Base-by-base conservation (phyloP, 805 yeast species). In the Cyberlindnera galapagoensis region DNA sequence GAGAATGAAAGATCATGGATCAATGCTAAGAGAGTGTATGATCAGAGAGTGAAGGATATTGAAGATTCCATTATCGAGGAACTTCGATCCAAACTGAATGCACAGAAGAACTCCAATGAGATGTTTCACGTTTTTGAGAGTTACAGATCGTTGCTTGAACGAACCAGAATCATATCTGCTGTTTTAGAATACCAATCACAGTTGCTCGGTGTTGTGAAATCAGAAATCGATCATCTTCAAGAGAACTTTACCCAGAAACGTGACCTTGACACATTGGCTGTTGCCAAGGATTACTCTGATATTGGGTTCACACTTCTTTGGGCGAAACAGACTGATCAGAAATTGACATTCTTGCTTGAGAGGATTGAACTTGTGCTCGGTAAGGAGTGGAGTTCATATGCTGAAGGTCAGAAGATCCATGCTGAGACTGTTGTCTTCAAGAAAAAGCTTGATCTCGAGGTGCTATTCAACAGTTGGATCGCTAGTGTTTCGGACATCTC, bases 321-420 rank as follows among this genome's bases (percentile, higher is more conserved):
- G 74, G 68, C 69, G 9, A 59, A 56, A n/a, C 78, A 76, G 42
- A 57, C 75, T 3, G 65, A 62, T 21, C 41, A 53, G 17, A 70
- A 69, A 30, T 47, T 77, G 3, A 52, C 56, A 4, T 52, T 56
- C 16, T 49, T 76, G n/a, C 46, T 63, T 20, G 43, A 51, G 4
- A 61, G 74, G 19, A 54, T 79, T 7, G 74, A 70, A 26, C 52
- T 63, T 9, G 63, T 79, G 4, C 56, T 80, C 7, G 83, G 87
- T 0, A 48, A 62, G 12, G 74, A 74, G 7, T 80, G 88, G 88
- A 57, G 53, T 14, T 56, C 63, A 8, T 74, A 72, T 36, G 69
- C 78, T 3, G 86, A 78, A 32, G 96, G 95, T 0, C 69, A 66
- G 32, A 71, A 68, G 39, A 69, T 90, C 1, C 60, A 68, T 9